Base-by-base conservation (phyloP, 371 early-diverging fungal species). In the Capniomyces stellatus region DNA sequence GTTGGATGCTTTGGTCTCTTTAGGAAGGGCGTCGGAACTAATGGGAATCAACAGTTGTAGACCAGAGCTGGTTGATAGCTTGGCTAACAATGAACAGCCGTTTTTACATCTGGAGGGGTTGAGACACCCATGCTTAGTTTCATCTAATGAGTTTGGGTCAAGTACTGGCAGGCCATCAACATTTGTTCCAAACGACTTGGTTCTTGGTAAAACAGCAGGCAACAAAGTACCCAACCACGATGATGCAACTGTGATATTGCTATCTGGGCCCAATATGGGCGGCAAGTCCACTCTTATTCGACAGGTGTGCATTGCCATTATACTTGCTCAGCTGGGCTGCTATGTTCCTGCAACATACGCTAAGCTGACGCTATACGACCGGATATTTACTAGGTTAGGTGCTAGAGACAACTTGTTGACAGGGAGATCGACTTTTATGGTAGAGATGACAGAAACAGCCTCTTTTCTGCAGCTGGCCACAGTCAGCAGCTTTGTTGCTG, bases 371-470 rank as follows among this genome's bases (percentile, higher is more conserved):
- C 79, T 93, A 0, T 92, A 98, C 60, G 99, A 98, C 70, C 81
- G 93, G 19, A 89, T 99, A 60, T 92, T 89, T 60, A 97, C 97
- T 1, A 77, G 92, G 29, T 89, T 99, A 54, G 98, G 98, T 24
- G 99, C 99, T 1, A 88, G 88, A 66, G 99, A 99, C 75, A 90
- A 90, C 59, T 83, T 98, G 56, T 67, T 89, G 52, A 85, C 83
- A 0, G 98, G 98, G 0, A 92, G 98, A 59, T 94, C 95, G n/a
- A 99, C 99, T 0, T 99, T 99, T 70, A 94, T 97, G 95, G 90
- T 95, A 0, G 99, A 99, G 64, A 71, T 99, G 57, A 72, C 80
- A 27, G 99, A 99, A 67, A 97, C 98, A 0, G 76, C 90, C 44
- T 85, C 83, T 56, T 97, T 99, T 54, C 63, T 99, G 44, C 73